Conservation (phyloP, 2,329 filamentous ascomycete genomes). For the Fusarium sp. region DNA sequence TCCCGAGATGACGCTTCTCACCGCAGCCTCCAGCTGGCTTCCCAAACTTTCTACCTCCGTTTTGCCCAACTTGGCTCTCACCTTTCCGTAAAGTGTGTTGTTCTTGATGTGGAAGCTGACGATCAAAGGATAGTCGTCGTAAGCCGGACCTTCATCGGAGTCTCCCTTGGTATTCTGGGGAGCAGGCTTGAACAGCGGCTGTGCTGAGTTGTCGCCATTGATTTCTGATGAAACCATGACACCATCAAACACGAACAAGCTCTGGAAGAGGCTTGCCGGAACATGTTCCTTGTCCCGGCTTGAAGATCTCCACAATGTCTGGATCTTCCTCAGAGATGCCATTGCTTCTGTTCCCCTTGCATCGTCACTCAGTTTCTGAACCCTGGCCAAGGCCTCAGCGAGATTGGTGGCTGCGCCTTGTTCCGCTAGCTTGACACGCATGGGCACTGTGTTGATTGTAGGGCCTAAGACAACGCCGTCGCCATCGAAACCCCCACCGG, state of each 20-base stretch:
- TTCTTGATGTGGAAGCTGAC: conserved; percentile 30
- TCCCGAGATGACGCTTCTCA: neutral
- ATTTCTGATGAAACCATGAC: neutral
- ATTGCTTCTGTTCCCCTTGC: conserved; percentile 19
- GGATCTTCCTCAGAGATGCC: conserved; percentile 26
- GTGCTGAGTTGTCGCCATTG: neutral
- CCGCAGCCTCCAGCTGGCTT: neutral
- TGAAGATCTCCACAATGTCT: conserved; percentile 25
- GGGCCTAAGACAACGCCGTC: conserved; percentile 9
- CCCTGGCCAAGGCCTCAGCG: neutral
- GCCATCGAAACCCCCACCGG: neutral
- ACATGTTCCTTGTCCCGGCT: neutral
- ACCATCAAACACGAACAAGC: conserved; percentile 31
- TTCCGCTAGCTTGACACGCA: neutral
- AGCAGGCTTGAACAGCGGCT: neutral
- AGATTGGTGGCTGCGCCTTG: fast-evolving
- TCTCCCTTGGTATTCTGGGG: neutral
- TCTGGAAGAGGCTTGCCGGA: conserved; percentile 21
- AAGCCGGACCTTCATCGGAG: neutral
- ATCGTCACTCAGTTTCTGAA: neutral
- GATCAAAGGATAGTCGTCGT: conserved; percentile 32
- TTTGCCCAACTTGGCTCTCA: conserved; percentile 10
- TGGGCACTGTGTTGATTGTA: conserved; percentile 22
- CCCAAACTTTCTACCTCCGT: neutral
- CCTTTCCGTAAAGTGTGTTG: conserved; percentile 5